Conservation (phyloP, 441 rosid species). For the Adansonia rubrostipa region DNA sequence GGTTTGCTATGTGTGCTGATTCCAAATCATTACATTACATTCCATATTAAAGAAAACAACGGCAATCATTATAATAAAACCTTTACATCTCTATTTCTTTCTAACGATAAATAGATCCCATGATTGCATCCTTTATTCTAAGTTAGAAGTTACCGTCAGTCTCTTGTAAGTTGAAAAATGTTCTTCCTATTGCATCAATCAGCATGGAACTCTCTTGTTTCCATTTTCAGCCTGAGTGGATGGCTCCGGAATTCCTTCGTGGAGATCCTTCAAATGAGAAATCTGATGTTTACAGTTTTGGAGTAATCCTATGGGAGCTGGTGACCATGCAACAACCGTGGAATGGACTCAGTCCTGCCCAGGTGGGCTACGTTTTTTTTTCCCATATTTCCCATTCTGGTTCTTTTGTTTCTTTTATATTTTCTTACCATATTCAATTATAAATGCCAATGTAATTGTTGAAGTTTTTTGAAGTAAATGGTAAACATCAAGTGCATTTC, state of each 20-base stretch:
- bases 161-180: slow-evolving; percentile 1
- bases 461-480: neutral
- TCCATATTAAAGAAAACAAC: neutral
- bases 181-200: slow-evolving; percentile 39
- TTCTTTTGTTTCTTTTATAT: neutral
- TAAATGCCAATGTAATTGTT: neutral
- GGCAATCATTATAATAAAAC: neutral
- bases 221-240: slow-evolving; percentile 96
- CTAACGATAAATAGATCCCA: neutral
- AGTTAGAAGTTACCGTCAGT: neutral
- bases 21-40: neutral
- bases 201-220: slow-evolving; percentile 50
- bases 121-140: slow-evolving; percentile 8
- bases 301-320: slow-evolving; percentile 95
- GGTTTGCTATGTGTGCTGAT: neutral
- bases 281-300: slow-evolving; percentile 92
- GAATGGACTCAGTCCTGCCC: slow-evolving; percentile 92
- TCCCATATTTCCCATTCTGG: neutral
- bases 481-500: neutral
- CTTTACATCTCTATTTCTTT: neutral
- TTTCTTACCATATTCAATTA: neutral
- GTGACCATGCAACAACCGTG: slow-evolving; percentile 90
- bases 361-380: slow-evolving; percentile 48
- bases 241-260: slow-evolving; percentile 99
- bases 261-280: slow-evolving; percentile 98